Base-by-base conservation (phyloP, 768 basidiomycete genomes). In the Bullera alba region DNA sequence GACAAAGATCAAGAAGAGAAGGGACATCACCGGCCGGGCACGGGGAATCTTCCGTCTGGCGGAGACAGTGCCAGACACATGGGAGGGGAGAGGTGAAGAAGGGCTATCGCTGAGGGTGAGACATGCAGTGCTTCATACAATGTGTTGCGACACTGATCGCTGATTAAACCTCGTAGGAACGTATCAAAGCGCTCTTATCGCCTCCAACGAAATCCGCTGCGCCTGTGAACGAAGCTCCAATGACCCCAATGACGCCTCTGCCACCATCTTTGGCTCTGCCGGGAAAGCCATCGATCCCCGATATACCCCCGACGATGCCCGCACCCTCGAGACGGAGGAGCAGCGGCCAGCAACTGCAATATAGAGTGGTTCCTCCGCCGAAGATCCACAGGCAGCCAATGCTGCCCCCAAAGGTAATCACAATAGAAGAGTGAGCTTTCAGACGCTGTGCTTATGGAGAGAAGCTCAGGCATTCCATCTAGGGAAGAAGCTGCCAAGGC, bases 41-140 rank as follows among this genome's bases (percentile, higher is more conserved):
- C 52, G 60, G 46, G 73, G 73, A 2, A 59, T 74, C 0, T 74
- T 74, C 48, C 50, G 71, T 25, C 56, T 74, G 21, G 73, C 69
- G 8, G 71, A 74, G 56, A 74, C 73, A 0, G 73, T 74, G 0
- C 60, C 61, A 2, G 58, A 65, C 37, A 62, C 58, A 15, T 74
- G 73, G 73, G 46, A 57, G 29, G 71, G 68, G 2, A 23, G 58
- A 38, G 67, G 63, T 2, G 29, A 56, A n/a, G 70, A 72, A 43
- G 71, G 61, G 7, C 67, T 67, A 26, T 61, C 60, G 16, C 48
- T 74, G 32, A 58, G 60, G 48, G 69, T 69, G 54, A 52, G 66
- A 34, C 25, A 32, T 4, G 23, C 26, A 19, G 28, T 21, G 15
- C 27, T 26, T 28, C 42, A 25, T 43, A 14, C 21, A 21, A 43